These are phyloP conservation scores for Geranomyces variabilis DNA, from an alignment of 192 early-diverging fungal species.

Conservation along the genomic window DNA sequence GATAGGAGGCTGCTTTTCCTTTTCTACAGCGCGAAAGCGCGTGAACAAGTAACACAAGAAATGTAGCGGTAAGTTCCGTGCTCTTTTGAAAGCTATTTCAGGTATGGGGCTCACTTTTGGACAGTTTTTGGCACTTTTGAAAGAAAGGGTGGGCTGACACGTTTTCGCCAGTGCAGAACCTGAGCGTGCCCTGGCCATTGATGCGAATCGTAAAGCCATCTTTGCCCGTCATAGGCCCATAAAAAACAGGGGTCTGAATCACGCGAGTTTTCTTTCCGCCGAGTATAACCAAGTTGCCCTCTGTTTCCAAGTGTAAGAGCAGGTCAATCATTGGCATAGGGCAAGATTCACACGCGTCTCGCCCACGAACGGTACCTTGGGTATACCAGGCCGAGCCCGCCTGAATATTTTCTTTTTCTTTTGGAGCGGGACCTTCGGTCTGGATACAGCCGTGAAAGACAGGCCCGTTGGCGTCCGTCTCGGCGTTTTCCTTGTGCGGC, in stretches of 20 bases:
- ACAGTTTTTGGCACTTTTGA: neutral
- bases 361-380: too few relatives aligned
- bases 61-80: too few relatives aligned
- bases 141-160: neutral
- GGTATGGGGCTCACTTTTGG: neutral
- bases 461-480: neutral
- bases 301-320: neutral
- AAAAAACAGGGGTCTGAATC: neutral
- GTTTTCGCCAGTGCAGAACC: neutral
- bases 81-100: too few relatives aligned
- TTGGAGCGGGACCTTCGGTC: neutral
- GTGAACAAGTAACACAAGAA: too few relatives aligned
- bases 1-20: too few relatives aligned
- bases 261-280: slow-evolving; percentile 2
- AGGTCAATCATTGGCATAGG: too few relatives aligned
- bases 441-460: neutral
- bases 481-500: slow-evolving; percentile 8
- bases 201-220: neutral
- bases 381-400: neutral
- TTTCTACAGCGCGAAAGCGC: too few relatives aligned
- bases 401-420: neutral
- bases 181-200: neutral
- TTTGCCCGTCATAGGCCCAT: neutral
- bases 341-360: too few relatives aligned
- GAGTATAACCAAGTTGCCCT: neutral